These are phyloP conservation scores for Mycosarcoma mackinlayi DNA, from an alignment of 1,284 basidiomycete species.

Conservation along the genomic window DNA sequence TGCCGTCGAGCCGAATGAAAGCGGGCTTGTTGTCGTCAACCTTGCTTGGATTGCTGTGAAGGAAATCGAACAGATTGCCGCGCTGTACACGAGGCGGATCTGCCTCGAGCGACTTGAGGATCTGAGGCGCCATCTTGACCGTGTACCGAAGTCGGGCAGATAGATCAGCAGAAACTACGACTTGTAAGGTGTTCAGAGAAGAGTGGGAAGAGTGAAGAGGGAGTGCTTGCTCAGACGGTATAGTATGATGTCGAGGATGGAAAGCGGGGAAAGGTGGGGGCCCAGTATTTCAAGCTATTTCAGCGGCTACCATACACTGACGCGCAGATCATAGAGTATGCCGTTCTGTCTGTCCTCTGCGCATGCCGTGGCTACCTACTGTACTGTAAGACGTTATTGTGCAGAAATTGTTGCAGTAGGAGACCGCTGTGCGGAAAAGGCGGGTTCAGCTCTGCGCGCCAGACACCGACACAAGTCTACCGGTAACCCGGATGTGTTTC, in stretches of 20 bases:
- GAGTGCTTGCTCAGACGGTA: too few species aligned
- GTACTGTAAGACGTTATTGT: too few species aligned
- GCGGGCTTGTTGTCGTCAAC: conserved; percentile 43
- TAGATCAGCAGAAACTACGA: neutral
- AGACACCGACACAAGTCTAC: neutral
- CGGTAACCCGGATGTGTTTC: neutral
- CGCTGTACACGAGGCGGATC: conserved; percentile 31
- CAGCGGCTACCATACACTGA: too few species aligned
- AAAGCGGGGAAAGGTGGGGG: conserved; percentile 14
- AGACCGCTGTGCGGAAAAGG: neutral
- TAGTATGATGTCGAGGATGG: neutral
- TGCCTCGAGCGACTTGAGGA: conserved; percentile 43
- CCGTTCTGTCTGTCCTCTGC: too few species aligned
- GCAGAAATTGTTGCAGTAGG: too few species aligned
- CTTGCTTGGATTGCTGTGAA: conserved; percentile 55
- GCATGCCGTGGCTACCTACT: too few species aligned
- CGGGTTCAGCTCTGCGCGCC: neutral
- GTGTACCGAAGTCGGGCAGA: neutral
- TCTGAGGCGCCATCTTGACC: conserved; percentile 47
- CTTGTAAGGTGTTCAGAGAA: neutral
- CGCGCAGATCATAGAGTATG: too few species aligned
- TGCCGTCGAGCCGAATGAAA: conserved; percentile 59
- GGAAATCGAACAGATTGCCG: conserved; percentile 55
- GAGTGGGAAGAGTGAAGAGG: neutral
- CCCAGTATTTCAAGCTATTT: too few species aligned